Percentiles rank a stretch among this genome's conserved stretches.
These are phyloP conservation scores for Fomitopsis pulvina DNA, from an alignment of 768 basidiomycete species.

Conservation along the genomic window DNA sequence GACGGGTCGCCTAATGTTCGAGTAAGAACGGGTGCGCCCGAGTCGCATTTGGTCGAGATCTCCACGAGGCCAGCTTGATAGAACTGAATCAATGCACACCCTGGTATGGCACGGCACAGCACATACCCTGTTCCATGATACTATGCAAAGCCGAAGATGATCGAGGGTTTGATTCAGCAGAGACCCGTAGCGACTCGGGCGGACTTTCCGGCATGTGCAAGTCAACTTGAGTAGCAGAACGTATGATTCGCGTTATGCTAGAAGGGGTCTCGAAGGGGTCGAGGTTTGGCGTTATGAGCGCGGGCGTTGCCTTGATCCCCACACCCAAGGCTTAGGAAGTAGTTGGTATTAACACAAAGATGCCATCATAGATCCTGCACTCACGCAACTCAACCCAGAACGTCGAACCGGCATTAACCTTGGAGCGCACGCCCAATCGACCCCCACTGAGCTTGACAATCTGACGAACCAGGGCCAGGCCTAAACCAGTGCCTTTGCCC, in stretches of 20 bases:
- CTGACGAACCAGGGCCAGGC: conserved; percentile 45
- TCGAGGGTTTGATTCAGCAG: not conserved
- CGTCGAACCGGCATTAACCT: conserved; percentile 65
- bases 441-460: conserved; percentile 47
- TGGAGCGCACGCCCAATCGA: conserved; percentile 32
- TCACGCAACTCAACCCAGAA: conserved; percentile 82
- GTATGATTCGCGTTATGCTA: not conserved
- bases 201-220: not conserved
- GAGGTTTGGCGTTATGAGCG: conserved; percentile 9
- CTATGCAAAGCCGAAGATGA: conserved; percentile 48
- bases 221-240: not conserved
- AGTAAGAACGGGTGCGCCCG: conserved; percentile 28
- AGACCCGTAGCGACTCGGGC: not conserved
- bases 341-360: conserved; percentile 1
- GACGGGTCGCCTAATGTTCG: conserved; percentile 37
- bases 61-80: conserved; percentile 50
- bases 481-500: conserved; percentile 50
- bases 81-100: conserved; percentile 2
- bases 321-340: conserved; percentile 52
- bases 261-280: not conserved
- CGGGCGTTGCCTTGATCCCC: conserved; percentile 43
- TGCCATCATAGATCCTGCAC: conserved; percentile 14
- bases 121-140: conserved; percentile 57
- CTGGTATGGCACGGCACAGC: too few relatives aligned
- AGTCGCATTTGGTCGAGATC: conserved; percentile 39